Percentiles rank a stretch among this genome's conserved stretches.
Evolutionary conservation across 257 asterid species (phyloP).

Genomic region (Cruciata laevipes): DNA sequence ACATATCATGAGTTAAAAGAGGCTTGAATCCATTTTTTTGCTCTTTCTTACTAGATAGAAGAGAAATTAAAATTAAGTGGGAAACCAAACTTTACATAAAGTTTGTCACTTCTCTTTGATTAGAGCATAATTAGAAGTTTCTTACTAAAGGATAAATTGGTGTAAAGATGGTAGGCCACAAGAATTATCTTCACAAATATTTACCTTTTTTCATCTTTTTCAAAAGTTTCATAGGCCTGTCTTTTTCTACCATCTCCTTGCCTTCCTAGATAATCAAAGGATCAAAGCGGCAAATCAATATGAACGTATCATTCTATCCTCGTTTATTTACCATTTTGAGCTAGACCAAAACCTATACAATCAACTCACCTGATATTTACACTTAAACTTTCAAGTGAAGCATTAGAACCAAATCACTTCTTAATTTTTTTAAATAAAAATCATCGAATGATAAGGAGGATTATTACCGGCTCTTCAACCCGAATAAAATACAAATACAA

Average conservation of each 20-base stretch:
- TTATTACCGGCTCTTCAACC: no score
- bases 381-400: neutral
- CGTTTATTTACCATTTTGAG: neutral
- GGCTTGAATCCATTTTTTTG: no score
- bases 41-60: no score
- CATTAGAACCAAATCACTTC: neutral
- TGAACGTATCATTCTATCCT: neutral
- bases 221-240: slow-evolving; percentile 39
- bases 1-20: no score
- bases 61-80: slow-evolving; percentile 7
- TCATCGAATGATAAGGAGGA: no score
- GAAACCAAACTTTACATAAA: slow-evolving; percentile 31
- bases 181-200: slow-evolving; percentile 35
- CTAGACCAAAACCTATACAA: neutral
- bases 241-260: slow-evolving; percentile 33
- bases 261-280: slow-evolving; percentile 9
- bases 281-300: neutral
- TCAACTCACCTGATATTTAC: neutral
- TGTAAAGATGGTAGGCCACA: slow-evolving; percentile 51
- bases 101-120: slow-evolving; percentile 22
- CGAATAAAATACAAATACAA: no score
- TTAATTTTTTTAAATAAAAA: no score
- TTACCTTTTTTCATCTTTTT: slow-evolving; percentile 23
- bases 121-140: slow-evolving; percentile 40
- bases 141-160: slow-evolving; percentile 34